Conservation (phyloP, 2,329 filamentous ascomycete species). For the Magnaporthiopsis incrustans region DNA sequence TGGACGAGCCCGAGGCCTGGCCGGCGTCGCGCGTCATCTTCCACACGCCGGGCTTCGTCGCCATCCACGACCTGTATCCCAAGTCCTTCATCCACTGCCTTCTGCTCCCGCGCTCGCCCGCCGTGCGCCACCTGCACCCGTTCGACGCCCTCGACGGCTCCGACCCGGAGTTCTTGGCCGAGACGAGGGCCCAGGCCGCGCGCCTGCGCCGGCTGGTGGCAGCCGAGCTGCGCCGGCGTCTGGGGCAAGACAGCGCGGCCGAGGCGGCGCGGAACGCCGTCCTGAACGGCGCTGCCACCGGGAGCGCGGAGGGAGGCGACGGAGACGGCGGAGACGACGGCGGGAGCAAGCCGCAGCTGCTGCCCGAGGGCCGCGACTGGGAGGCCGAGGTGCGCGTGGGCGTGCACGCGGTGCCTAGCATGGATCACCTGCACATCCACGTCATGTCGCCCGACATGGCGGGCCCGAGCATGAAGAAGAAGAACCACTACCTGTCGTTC, state of each 20-base stretch:
- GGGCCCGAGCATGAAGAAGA: slow-evolving; percentile 63
- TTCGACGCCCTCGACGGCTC: slow-evolving; percentile 60
- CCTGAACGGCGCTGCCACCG: slow-evolving; percentile 46
- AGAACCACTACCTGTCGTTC: slow-evolving; percentile 91
- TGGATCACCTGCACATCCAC: slow-evolving; percentile 89
- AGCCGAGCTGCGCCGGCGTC: slow-evolving; percentile 62
- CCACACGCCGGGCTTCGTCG: slow-evolving; percentile 60
- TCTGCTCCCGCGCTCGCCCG: slow-evolving; percentile 66
- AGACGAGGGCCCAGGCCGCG: slow-evolving; percentile 51
- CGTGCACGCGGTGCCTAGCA: slow-evolving; percentile 80
- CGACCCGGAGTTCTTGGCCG: slow-evolving; percentile 58
- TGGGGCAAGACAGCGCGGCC: slow-evolving; percentile 52
- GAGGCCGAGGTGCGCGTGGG: slow-evolving; percentile 64
- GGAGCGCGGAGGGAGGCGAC: slow-evolving; percentile 18
- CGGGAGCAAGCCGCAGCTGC: slow-evolving; percentile 9
- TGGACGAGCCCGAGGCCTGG: slow-evolving; percentile 52
- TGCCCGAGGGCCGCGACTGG: slow-evolving; percentile 76
- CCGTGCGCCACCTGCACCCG: slow-evolving; percentile 59
- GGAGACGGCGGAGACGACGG: slow-evolving; percentile 25
- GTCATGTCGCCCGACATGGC: slow-evolving; percentile 74
- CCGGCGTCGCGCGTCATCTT: slow-evolving; percentile 54
- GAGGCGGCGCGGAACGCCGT: slow-evolving; percentile 61
- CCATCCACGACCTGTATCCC: slow-evolving; percentile 76
- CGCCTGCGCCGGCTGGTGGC: slow-evolving; percentile 60
- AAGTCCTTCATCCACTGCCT: slow-evolving; percentile 82